These are phyloP conservation scores for Blakeslea trispora DNA, from an alignment of 371 early-diverging fungal genomes.

Conservation along the genomic window DNA sequence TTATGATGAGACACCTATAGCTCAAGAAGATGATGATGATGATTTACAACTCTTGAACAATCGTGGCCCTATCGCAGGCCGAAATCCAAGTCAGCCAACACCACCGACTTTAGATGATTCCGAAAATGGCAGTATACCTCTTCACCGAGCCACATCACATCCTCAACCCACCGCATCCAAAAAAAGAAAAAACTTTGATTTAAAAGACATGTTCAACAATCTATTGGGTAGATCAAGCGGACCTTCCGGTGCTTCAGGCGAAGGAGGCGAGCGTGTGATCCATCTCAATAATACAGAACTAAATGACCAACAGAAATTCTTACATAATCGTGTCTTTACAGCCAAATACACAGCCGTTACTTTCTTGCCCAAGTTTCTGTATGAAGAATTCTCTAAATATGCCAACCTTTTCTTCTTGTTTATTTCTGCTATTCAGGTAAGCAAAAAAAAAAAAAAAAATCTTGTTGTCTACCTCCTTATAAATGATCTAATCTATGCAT, in stretches of 20 bases:
- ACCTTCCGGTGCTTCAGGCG: slow-evolving; percentile 17
- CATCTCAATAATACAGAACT: slow-evolving; percentile 79
- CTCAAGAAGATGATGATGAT: slow-evolving; percentile 52
- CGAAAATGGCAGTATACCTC: slow-evolving; percentile 8
- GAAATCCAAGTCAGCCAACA: slow-evolving; percentile 4
- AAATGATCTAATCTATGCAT: too few species aligned
- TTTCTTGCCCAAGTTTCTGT: slow-evolving; percentile 87
- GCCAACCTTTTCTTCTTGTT: slow-evolving; percentile 92
- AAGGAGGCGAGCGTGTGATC: slow-evolving; percentile 68
- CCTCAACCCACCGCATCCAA: slow-evolving; percentile 3
- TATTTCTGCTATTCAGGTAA: slow-evolving; percentile 76
- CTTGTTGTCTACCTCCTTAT: too few species aligned
- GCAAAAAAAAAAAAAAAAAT: too few species aligned
- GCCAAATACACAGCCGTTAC: slow-evolving; percentile 83
- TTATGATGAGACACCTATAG: slow-evolving; percentile 41
- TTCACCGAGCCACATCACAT: slow-evolving; percentile 21
- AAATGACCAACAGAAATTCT: slow-evolving; percentile 70
- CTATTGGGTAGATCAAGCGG: slow-evolving; percentile 23
- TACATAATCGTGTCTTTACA: slow-evolving; percentile 69
- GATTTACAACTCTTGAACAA: slow-evolving; percentile 45
- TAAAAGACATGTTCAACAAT: slow-evolving; percentile 20
- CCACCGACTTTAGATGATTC: too few species aligned
- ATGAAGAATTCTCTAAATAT: slow-evolving; percentile 86
- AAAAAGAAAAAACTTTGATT: background rate
- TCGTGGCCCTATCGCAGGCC: slow-evolving; percentile 47